Evolutionary conservation across 2,329 filamentous ascomycete species (phyloP), one percentile per base, ranked within the genome.

Genomic region (Trichoderma harzianum): DNA sequence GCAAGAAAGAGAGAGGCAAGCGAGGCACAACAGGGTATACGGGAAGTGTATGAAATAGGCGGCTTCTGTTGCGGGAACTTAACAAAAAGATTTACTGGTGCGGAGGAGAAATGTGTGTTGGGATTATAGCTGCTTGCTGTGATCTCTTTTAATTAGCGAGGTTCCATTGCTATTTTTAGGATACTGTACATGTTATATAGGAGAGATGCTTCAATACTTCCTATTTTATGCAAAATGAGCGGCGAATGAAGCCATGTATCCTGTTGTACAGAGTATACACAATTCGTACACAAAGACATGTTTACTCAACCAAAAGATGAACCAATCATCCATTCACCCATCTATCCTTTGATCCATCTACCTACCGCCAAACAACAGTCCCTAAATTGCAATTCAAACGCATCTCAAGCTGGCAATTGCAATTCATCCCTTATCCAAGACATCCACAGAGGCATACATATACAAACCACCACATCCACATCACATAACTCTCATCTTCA

Each of bases 41-140:
- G 28, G 14, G 18, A 34, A 24, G 47, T 34, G 47, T 26, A 61
- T 43, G 58, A 53, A 32, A 73, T 34, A 55, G 51, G 34, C 34
- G 47, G 53, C 47, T 24, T 58, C 47, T n/a, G 65, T 57, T 69
- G 67, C 39, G 65, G 53, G 66, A 62, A 72, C 34, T 47, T 70
- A 53, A 32, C 8, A 63, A 43, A 43, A 63, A 43, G 24, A 39
- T 57, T 63, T 24, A 39, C n/a, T 21, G 18, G 21, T 16, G 39
- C 7, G 12, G 34, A 53, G 26, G 43, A 60, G 36, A 62, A 21
- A n/a, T 24, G 53, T 24, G 53, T 26, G 30, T 30, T 69, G 68
- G 30, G 70, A 69, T 58, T 61, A 72, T 66, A 30, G 55, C 28
- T 24, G 57, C 60, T 14, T 63, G 65, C 28, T 39, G 57, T 39